Percentiles rank a stretch among this genome's conserved stretches.
Evolutionary conservation across 2,329 filamentous ascomycete genomes (phyloP).

Genomic region (Aspergillus sp.): DNA sequence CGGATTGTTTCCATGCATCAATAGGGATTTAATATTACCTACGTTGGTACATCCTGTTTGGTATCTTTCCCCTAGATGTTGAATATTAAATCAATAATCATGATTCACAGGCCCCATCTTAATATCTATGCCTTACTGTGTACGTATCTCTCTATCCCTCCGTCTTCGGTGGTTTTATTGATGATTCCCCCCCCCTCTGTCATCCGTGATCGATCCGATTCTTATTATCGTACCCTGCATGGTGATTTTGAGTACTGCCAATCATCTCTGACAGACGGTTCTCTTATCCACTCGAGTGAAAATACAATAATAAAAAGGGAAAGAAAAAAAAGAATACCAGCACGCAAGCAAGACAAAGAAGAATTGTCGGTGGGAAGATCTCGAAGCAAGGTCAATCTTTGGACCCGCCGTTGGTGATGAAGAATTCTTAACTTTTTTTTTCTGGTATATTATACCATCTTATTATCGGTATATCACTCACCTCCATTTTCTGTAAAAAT

Average conservation of each 20-base stretch:
- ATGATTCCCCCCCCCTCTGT: background rate
- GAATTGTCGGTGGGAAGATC: conserved; percentile 4
- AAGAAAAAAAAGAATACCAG: background rate
- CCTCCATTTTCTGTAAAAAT: background rate
- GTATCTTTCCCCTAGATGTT: too few relatives aligned
- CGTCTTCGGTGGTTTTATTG: background rate
- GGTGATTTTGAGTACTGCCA: background rate
- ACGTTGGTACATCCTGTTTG: too few relatives aligned
- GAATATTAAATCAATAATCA: too few relatives aligned
- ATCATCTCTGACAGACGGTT: background rate
- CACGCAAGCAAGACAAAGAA: background rate
- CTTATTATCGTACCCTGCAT: background rate
- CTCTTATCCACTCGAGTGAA: background rate
- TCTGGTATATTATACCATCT: background rate
- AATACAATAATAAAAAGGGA: background rate
- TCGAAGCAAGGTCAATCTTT: conserved; percentile 4
- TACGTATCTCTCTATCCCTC: background rate
- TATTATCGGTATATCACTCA: background rate
- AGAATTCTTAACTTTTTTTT: background rate
- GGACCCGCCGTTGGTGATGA: background rate
- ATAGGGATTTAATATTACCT: too few relatives aligned
- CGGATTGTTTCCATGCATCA: too few relatives aligned
- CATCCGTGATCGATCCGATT: background rate
- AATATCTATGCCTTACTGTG: background rate
- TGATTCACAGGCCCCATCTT: background rate